These are phyloP conservation scores for Penicillium herquei DNA, from an alignment of 495 filamentous ascomycete species.

Conservation along the genomic window DNA sequence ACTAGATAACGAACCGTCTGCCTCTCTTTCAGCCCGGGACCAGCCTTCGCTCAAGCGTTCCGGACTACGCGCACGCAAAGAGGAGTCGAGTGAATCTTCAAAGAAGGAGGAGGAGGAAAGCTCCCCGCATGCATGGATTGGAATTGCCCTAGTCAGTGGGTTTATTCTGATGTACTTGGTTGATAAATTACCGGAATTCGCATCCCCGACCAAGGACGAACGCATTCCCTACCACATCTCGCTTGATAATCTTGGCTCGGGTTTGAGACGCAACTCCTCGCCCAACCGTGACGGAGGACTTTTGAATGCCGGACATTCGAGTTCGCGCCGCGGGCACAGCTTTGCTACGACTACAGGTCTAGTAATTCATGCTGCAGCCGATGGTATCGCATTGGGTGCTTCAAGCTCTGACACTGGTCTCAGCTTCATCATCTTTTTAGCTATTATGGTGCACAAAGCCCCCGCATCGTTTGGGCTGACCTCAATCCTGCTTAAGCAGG, in stretches of 20 bases:
- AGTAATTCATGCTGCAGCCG: constrained; percentile 95
- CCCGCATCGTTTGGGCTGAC: constrained; percentile 95
- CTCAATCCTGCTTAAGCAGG: constrained; percentile 82
- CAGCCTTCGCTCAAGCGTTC: constrained; percentile 8
- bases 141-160: constrained; percentile 79
- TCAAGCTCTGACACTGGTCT: constrained; percentile 72
- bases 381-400: constrained; percentile 93
- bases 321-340: constrained; percentile 36
- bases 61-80: constrained; percentile 23
- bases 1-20: constrained; percentile 14
- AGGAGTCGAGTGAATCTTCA: constrained; percentile 37
- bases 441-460: constrained; percentile 96
- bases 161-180: constrained; percentile 98
- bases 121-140: constrained; percentile 71
- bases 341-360: constrained; percentile 83
- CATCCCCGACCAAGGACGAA: constrained; percentile 52
- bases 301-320: constrained; percentile 32
- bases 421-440: constrained; percentile 86
- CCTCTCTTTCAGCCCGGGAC: constrained; percentile 7
- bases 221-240: constrained; percentile 70
- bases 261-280: constrained; percentile 52
- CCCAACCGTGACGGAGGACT: constrained; percentile 40
- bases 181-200: constrained; percentile 78
- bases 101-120: constrained; percentile 32
- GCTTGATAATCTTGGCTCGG: constrained; percentile 69